Evolutionary conservation across 2,329 filamentous ascomycete species (phyloP), one percentile per base, ranked within the genome.

Genomic region (Clathrospora elynae): DNA sequence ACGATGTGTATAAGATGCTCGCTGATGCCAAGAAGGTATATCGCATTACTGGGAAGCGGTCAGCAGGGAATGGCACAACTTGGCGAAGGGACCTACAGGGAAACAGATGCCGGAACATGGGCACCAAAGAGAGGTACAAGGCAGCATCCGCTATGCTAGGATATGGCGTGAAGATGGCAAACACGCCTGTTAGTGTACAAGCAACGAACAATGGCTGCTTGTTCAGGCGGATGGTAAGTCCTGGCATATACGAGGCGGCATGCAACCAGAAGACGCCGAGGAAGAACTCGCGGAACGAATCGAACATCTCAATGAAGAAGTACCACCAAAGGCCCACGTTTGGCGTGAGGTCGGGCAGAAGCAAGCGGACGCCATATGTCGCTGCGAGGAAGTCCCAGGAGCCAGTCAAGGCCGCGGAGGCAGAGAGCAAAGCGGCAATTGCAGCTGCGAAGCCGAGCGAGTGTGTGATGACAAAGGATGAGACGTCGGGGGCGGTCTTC

Each of bases 281-380:
- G 78, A 97, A 99, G 78, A 99, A 99, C 58, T 87, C 86, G 25
- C 93, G 83, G 79, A 99, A 99, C 1, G 91, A 92, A 73, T 99
- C 93, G 68, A 99, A 99, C 84, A 99, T 99, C 68, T 99, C 92
- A 57, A 95, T 95, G 67, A 99, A 97, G 74, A 99, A 99, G 73
- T 99, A 99, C 93, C 93, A 99, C 93, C 93, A 99, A 1, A 99
- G 78, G 1, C 93, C 93, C 19, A 95, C 87, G 55, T 97, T 99
- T 9, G 93, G 93, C 0, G 92, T 95, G 26, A 99, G 78, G 66
- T 99, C 93, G 6, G 90, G 89, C 2, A 99, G 81, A 1, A 93
- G 84, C 24, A 99, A 79, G 59, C 96, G 91, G 32, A 95, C 89
- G 57, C 92, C 90, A 71, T 99, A 99, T 1, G 93, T 96, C 13